phyloP scores from a whole-genome alignment of 768 basidiomycete species.

The Cubamyces lactineus region DNA sequence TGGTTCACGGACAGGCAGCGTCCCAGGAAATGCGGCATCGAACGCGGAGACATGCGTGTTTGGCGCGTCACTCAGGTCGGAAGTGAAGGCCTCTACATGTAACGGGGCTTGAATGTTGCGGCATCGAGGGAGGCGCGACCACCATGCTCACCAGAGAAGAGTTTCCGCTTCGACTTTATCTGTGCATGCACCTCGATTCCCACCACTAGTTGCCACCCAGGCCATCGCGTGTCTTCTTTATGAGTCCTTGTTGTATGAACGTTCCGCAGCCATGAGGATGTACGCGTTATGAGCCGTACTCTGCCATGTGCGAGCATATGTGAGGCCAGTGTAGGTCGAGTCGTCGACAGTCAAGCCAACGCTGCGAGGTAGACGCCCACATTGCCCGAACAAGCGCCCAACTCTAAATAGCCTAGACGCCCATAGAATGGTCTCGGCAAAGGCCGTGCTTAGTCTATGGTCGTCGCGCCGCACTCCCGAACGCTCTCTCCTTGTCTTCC shows the following conservation, averaged over 20 bases:
- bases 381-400: constrained; percentile 1
- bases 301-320: constrained; percentile 26
- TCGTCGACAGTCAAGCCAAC: background rate
- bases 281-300: constrained; percentile 13
- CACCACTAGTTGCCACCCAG: constrained; percentile 87
- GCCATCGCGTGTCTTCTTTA: constrained; percentile 54
- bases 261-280: constrained; percentile 4
- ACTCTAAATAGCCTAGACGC: background rate
- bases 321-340: constrained; percentile 4
- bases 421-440: constrained; percentile 14
- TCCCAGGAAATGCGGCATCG: constrained; percentile 93
- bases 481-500: constrained; percentile 18
- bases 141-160: constrained; percentile 72
- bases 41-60: constrained; percentile 78
- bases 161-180: constrained; percentile 82
- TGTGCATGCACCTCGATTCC: constrained; percentile 98
- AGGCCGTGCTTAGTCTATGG: constrained; percentile 14
- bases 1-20: constrained; percentile 71
- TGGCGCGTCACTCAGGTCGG: constrained; percentile 52
- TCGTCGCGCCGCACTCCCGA: constrained; percentile 18
- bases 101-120: background rate
- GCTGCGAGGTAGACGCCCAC: background rate
- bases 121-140: constrained; percentile 6
- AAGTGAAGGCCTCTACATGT: constrained; percentile 43
- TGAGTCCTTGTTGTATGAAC: constrained; percentile 16